phyloP scores from a whole-genome alignment of 2,329 filamentous ascomycete species.

The Lasiodiplodia citricola region DNA sequence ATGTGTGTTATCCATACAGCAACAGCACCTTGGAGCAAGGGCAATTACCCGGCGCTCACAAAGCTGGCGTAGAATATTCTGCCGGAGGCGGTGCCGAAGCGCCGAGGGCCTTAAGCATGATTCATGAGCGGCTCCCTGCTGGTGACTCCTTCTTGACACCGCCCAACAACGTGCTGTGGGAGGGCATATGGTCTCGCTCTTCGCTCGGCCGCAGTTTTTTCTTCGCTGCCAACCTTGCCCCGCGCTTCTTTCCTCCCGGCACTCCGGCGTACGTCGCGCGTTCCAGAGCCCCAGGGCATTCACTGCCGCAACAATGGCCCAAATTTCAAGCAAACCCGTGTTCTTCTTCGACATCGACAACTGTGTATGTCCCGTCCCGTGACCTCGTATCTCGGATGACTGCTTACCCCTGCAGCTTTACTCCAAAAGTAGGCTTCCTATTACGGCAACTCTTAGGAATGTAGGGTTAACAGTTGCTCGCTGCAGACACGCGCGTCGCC shows the following conservation, averaged over 20 bases:
- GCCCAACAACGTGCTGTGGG: conserved; percentile 1
- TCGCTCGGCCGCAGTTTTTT: conserved; percentile 4
- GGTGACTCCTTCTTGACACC: conserved; percentile 23
- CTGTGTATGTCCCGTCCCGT: conserved; percentile 63
- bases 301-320: conserved; percentile 34
- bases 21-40: not conserved
- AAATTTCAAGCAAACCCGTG: conserved; percentile 54
- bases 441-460: not conserved
- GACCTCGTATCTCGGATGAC: not conserved
- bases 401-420: conserved; percentile 65
- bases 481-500: conserved; percentile 71
- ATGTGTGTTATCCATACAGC: not conserved
- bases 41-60: not conserved
- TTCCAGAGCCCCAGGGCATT: not conserved
- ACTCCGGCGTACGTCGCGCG: not conserved
- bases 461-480: conserved; percentile 52
- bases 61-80: not conserved
- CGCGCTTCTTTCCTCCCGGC: not conserved
- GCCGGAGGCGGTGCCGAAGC: conserved; percentile 15
- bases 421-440: conserved; percentile 70
- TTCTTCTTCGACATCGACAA: conserved; percentile 97
- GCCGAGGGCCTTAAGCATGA: conserved; percentile 17
- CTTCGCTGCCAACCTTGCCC: not conserved
- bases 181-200: conserved; percentile 7
- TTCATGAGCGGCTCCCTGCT: not conserved